Conservation (phyloP, 306 rosid species). For the Hippophae rhamnoides region DNA sequence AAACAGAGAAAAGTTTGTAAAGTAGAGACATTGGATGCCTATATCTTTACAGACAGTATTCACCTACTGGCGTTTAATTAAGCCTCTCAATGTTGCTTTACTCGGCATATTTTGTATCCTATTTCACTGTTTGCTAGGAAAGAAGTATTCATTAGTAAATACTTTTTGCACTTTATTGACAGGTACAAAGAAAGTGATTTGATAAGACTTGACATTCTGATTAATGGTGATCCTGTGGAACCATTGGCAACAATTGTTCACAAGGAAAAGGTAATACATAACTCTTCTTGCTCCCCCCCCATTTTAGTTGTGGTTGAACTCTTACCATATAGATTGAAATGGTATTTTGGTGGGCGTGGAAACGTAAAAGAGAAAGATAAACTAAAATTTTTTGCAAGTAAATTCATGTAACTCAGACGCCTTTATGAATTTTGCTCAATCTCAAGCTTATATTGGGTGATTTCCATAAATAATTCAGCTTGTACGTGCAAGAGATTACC, state of each 20-base stretch:
- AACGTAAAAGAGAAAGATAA: no score
- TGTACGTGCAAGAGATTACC: no score
- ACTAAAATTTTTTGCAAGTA: no score
- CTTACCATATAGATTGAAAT: not conserved
- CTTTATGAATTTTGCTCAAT: no score
- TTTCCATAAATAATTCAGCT: no score
- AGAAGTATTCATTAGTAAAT: not conserved
- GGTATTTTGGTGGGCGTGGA: not conserved
- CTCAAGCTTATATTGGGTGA: no score
- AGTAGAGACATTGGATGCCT: no score
- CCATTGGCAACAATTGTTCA: slow-evolving; percentile 86
- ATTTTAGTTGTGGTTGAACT: not conserved
- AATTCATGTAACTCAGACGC: no score
- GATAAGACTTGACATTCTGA: slow-evolving; percentile 76
- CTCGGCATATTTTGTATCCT: not conserved
- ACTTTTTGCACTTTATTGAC: slow-evolving; percentile 16
- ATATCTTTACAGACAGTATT: no score
- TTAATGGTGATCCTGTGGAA: slow-evolving; percentile 76
- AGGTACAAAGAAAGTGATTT: slow-evolving; percentile 72
- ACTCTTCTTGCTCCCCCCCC: not conserved
- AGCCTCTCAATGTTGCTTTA: not conserved
- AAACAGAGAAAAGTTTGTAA: no score
- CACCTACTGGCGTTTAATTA: not conserved
- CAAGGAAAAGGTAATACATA: slow-evolving; percentile 53
- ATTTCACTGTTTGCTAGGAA: not conserved